Evolutionary conservation across 1,284 basidiomycete species (phyloP), one percentile per base, ranked within the genome.

Genomic region (Malassezia nana): DNA sequence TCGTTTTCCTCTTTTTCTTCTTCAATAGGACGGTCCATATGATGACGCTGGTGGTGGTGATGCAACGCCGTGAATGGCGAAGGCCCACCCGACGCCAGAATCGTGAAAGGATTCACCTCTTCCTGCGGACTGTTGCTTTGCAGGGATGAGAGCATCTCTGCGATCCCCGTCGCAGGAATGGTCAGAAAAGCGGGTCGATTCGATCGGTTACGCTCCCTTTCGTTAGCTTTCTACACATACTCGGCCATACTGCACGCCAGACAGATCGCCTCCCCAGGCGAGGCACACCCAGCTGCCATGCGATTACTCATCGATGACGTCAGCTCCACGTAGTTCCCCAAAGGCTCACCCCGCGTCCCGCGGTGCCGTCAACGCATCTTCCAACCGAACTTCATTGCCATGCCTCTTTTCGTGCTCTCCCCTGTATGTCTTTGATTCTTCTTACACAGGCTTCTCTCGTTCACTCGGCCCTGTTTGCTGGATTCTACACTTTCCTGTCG

Each of bases 391-490:
- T 38, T 35, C 33, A 5, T 35, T 13, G n/a, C 12, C n/a, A 72
- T 73, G 70, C 70, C 70, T 65, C 69, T 73, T 58, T 73, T 73
- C 60, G 70, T 73, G 43, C 64, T 73, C 22, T 54, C 47, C 24
- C 30, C 38, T 22, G 35, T 44, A 45, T 25, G 49, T 52, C 5
- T n/a, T 9, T 15, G 2, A 8, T 18, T 18, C 24, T 8, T 5
- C 9, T 28, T 16, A 42, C 48, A 29, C 41, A 68, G 66, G 69
- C 70, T 59, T 73, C 70, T 40, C 59, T 74, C 56, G 71, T 64
- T 30, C 71, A 74, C 66, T 70, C 69, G 38, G 69, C 71, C 50
- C 63, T 72, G 35, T 74, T 74, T 30, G 62, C 56, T 38, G 57
- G 67, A 24, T 70, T 65, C 64, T 70, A 70, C 65, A 46, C 64